Evolutionary conservation across 225 moss, liverwort and hornwort genomes (phyloP), one percentile per base, ranked within the genome.

Genomic region (Antitrichia curtipendula): DNA sequence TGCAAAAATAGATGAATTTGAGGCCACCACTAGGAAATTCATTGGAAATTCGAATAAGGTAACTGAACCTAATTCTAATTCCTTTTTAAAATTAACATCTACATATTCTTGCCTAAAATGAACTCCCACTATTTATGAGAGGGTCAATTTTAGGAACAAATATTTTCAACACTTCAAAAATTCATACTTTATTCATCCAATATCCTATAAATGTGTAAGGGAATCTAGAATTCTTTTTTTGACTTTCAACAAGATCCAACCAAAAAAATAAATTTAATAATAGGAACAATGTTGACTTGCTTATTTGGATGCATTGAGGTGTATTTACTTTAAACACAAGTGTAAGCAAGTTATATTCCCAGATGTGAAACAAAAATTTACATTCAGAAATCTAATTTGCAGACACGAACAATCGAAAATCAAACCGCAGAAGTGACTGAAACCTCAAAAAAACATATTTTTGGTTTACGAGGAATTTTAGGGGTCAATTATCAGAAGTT

Each of bases 121-220:
- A 10, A n/a, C 6, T 53, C 2, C 34, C 14, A n/a, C 25, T 77
- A 77, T n/a, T 77, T 38, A 56, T 25, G 5, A 75, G 6, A 54
- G 4, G 8, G 2, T 75, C 0, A 0, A 1, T 24, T n/a, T n/a
- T 10, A 54, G 7, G 6, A 77, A 24, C 6, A 24, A 36, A n/a
- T 25, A 38, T 25, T 38, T 77, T 25, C 10, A 5, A 0, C 10
- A n/a, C 38, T 16, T 76, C 10, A 1, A 53, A 76, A n/a, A 76
- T n/a, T 54, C 31, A 19, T 36, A 14, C 14, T 36, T 36, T 9
- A 36, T n/a, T 53, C 24, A 76, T 54, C 3, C 0, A 0, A 0
- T 54, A 24, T n/a, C 23, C 54, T 54, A n/a, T n/a, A 76, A 52
- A 56, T 78, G 27, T 1, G 0, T 24, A 23, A 52, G 7, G 13